phyloP scores from a whole-genome alignment of 441 rosid species.

The Erysimum cheiri region DNA sequence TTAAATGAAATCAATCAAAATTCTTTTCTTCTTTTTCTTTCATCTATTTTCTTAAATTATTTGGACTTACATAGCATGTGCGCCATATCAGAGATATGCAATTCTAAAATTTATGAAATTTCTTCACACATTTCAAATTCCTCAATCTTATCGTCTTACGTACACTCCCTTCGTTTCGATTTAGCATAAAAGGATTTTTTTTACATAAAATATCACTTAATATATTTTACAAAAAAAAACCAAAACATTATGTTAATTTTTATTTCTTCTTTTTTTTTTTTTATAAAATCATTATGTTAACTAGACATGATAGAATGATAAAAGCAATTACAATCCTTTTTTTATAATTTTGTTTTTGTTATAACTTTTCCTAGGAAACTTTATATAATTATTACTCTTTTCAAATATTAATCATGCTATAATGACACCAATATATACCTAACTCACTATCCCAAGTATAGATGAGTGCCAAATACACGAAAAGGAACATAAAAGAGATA shows the following conservation, averaged over 20 bases:
- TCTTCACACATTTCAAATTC: conserved; percentile 2
- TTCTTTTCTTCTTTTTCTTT: not conserved
- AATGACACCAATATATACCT: conserved; percentile 23
- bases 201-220: too few species aligned
- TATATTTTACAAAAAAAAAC: too few species aligned
- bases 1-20: not conserved
- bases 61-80: conserved; percentile 33
- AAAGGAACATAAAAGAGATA: conserved; percentile 11
- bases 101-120: conserved; percentile 2
- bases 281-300: too few species aligned
- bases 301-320: not conserved
- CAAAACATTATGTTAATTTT: too few species aligned
- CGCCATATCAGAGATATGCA: conserved; percentile 23
- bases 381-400: not conserved
- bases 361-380: not conserved
- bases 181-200: not conserved
- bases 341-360: not conserved
- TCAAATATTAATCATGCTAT: conserved; percentile 32
- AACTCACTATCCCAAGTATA: conserved; percentile 8
- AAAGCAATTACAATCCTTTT: too few species aligned
- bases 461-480: conserved; percentile 24
- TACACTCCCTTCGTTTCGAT: not conserved
- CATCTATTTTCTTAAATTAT: not conserved
- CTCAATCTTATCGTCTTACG: not conserved
- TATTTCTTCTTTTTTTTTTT: too few species aligned